A percentile compares a stretch with the other conserved stretches of the same genome.
phyloP scores from a whole-genome alignment of 306 rosid genomes.

The Fragaria iinumae region DNA sequence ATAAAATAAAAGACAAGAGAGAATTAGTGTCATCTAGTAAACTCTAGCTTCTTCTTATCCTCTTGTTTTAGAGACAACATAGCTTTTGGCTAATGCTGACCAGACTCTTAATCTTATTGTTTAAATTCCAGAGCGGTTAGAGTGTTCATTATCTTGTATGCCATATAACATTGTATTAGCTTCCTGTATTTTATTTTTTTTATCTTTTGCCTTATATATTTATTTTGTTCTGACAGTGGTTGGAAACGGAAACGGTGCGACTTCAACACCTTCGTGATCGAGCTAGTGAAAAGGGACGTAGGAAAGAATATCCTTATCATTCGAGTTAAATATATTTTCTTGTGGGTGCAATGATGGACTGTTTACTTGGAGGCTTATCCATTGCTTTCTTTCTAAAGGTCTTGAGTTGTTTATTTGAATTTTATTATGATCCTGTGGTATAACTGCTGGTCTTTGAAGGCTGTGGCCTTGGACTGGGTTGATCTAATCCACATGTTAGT shows the following conservation, averaged over 20 bases:
- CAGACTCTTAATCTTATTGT: constrained; percentile 6
- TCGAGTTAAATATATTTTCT: neutral
- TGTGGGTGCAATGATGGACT: neutral
- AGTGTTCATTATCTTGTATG: constrained; percentile 1
- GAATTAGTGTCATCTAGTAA: neutral
- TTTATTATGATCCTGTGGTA: neutral
- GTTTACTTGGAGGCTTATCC: neutral
- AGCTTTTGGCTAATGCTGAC: neutral
- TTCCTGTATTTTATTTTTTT: neutral
- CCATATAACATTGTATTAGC: constrained; percentile 10
- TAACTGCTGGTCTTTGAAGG: neutral
- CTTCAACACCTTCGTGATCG: constrained; percentile 98
- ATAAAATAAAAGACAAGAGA: neutral
- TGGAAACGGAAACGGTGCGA: constrained; percentile 85
- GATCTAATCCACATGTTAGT: neutral
- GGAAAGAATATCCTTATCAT: constrained; percentile 93
- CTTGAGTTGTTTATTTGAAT: neutral
- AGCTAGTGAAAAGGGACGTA: constrained; percentile 94
- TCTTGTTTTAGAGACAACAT: neutral
- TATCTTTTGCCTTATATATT: constrained; percentile 19
- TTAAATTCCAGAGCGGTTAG: neutral
- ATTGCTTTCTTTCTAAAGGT: neutral
- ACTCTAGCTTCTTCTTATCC: neutral
- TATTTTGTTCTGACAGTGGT: constrained; percentile 59
- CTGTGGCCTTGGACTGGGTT: neutral